phyloP scores from a whole-genome alignment of 1,284 basidiomycete genomes.

The Ustilago bromivora region DNA sequence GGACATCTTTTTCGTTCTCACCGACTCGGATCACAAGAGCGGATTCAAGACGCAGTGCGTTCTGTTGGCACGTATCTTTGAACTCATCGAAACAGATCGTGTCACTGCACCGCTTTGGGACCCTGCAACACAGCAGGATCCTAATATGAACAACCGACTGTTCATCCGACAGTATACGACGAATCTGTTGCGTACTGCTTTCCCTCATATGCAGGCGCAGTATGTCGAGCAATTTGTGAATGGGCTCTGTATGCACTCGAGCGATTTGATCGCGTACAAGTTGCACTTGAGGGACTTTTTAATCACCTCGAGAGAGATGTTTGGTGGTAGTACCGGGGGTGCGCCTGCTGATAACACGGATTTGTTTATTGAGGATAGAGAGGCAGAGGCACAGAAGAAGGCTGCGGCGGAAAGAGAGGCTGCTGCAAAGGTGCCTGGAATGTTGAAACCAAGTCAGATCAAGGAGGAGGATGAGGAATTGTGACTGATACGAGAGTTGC shows the following conservation, averaged over 20 bases:
- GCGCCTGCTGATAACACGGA: slow-evolving; percentile 79
- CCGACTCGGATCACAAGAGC: slow-evolving; percentile 98
- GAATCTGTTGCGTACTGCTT: slow-evolving; percentile 74
- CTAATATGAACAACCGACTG: slow-evolving; percentile 81
- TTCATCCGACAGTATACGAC: slow-evolving; percentile 91
- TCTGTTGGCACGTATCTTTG: slow-evolving; percentile 87
- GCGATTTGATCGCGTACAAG: slow-evolving; percentile 83
- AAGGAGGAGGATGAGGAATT: slow-evolving; percentile 63
- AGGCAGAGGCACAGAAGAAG: slow-evolving; percentile 80
- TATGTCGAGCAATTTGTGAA: slow-evolving; percentile 73
- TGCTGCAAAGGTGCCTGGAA: slow-evolving; percentile 95
- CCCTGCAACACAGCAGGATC: slow-evolving; percentile 77
- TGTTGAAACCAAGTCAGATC: slow-evolving; percentile 83
- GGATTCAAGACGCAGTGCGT: slow-evolving; percentile 72
- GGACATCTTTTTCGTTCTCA: slow-evolving; percentile 97
- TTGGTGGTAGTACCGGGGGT: slow-evolving; percentile 70
- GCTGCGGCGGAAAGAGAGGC: slow-evolving; percentile 84
- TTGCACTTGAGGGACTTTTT: slow-evolving; percentile 83
- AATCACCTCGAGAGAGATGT: slow-evolving; percentile 73
- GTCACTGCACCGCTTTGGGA: slow-evolving; percentile 90
- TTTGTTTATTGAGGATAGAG: slow-evolving; percentile 93
- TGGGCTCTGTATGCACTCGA: slow-evolving; percentile 85
- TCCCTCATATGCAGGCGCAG: slow-evolving; percentile 69
- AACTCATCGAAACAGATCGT: slow-evolving; percentile 85
- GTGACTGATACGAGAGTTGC: slow-evolving; percentile 64